These are phyloP conservation scores for Phytophthora quininea DNA, from an alignment of 352 stramenopile species.

Conservation along the genomic window DNA sequence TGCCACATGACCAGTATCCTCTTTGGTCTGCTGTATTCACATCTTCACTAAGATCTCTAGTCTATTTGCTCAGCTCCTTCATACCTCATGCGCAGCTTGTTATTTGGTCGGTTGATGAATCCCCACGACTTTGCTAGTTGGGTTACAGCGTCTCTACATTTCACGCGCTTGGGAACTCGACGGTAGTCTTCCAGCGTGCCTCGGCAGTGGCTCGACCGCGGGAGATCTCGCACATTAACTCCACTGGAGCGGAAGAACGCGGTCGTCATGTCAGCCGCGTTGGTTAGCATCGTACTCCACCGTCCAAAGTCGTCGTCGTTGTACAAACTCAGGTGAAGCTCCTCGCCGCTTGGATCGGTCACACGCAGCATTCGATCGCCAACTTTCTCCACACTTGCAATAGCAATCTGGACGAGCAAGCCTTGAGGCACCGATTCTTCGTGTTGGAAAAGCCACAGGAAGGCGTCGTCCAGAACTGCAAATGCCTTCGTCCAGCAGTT, in stretches of 20 bases:
- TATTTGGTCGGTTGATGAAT: conserved; percentile 9
- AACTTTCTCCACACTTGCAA: conserved; percentile 45
- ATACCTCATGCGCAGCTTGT: too few species aligned
- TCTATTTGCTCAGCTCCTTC: not conserved
- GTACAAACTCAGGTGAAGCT: conserved; percentile 48
- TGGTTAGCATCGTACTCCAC: conserved; percentile 45
- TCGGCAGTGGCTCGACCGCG: conserved; percentile 49
- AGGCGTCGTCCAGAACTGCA: conserved; percentile 53
- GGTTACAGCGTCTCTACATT: conserved; percentile 39
- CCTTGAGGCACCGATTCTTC: conserved; percentile 36
- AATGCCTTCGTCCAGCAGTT: conserved; percentile 77
- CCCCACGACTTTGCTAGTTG: conserved; percentile 28
- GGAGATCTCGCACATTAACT: conserved; percentile 41
- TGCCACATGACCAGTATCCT: too few species aligned
- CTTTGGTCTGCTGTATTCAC: too few species aligned
- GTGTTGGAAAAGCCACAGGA: conserved; percentile 63
- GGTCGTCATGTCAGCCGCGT: conserved; percentile 42
- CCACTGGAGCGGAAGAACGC: conserved; percentile 46
- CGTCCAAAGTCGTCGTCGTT: conserved; percentile 29
- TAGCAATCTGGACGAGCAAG: conserved; percentile 60
- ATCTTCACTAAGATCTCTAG: not conserved
- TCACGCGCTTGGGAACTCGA: conserved; percentile 39
- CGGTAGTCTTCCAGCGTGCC: conserved; percentile 53
- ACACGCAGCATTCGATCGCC: conserved; percentile 43
- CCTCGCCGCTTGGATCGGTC: conserved; percentile 54